Evolutionary conservation across 2,329 filamentous ascomycete species (phyloP).

Genomic region (Cytospora piceicola): DNA sequence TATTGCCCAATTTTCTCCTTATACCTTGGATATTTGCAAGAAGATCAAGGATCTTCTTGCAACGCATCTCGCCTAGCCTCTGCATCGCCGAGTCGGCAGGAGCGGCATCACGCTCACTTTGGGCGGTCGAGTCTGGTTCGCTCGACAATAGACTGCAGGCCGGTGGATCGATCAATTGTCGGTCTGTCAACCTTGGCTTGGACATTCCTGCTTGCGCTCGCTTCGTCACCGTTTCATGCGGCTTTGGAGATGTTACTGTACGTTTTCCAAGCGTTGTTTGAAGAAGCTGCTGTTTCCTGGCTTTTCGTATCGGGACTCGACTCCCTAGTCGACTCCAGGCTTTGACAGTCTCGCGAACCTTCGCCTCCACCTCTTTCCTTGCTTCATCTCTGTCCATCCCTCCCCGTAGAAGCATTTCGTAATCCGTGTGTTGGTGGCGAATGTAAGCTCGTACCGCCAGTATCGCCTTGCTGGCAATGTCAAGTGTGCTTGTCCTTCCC

Average conservation of each 20-base stretch:
- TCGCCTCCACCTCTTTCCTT: constrained; percentile 29
- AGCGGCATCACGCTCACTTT: background rate
- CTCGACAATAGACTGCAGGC: background rate
- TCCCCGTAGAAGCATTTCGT: constrained; percentile 45
- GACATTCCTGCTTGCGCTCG: background rate
- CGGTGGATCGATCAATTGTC: background rate
- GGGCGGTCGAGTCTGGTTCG: background rate
- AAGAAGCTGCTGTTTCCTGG: background rate
- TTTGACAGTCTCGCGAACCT: constrained; percentile 32
- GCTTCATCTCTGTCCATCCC: constrained; percentile 31
- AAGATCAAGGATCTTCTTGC: background rate
- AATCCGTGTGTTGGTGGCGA: constrained; percentile 52
- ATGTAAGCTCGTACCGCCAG: constrained; percentile 55
- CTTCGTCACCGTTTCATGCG: background rate
- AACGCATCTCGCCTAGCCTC: background rate
- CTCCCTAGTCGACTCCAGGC: constrained; percentile 31
- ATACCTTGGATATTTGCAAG: background rate
- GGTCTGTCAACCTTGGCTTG: background rate
- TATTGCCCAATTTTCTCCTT: background rate
- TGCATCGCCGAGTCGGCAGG: background rate
- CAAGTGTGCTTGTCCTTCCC: constrained; percentile 47
- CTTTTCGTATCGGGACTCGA: background rate
- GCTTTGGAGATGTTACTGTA: background rate
- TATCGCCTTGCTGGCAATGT: constrained; percentile 44
- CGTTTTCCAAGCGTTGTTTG: background rate